phyloP scores from a whole-genome alignment of 176 grass and related monocot genomes.

The Bothriochloa decipiens region DNA sequence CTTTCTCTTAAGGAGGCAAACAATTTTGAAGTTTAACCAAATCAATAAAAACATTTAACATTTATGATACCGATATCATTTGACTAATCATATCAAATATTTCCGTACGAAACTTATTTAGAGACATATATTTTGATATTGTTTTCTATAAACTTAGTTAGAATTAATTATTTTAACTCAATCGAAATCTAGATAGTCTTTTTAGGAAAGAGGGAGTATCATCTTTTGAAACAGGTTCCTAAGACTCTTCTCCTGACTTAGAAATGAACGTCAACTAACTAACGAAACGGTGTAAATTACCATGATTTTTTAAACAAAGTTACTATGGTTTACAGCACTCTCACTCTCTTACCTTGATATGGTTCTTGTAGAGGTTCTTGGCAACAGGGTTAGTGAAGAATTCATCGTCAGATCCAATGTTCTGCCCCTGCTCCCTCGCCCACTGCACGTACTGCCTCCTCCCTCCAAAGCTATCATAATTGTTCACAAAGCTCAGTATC shows the following conservation, averaged over 20 bases:
- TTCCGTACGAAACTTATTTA: not conserved
- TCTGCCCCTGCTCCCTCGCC: constrained; percentile 79
- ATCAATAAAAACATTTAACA: not conserved
- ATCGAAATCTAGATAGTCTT: not conserved
- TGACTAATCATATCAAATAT: not conserved
- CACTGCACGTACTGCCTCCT: constrained; percentile 95
- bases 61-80: not conserved
- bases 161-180: too few species aligned
- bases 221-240: not conserved
- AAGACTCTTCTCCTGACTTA: not conserved
- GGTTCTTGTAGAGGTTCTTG: constrained; percentile 85
- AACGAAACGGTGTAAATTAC: not conserved
- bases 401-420: constrained; percentile 77
- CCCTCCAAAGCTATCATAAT: constrained; percentile 81
- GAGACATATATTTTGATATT: not conserved
- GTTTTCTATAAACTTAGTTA: not conserved
- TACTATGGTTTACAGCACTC: not conserved
- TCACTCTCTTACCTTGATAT: constrained; percentile 63
- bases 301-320: not conserved
- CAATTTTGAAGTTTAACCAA: not conserved
- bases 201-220: not conserved
- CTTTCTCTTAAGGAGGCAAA: not conserved
- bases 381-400: constrained; percentile 88
- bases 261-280: too few species aligned
- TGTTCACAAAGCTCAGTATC: constrained; percentile 90